Conservation (phyloP, 2,329 filamentous ascomycete species). For the Aspergillus hiratsukae region DNA sequence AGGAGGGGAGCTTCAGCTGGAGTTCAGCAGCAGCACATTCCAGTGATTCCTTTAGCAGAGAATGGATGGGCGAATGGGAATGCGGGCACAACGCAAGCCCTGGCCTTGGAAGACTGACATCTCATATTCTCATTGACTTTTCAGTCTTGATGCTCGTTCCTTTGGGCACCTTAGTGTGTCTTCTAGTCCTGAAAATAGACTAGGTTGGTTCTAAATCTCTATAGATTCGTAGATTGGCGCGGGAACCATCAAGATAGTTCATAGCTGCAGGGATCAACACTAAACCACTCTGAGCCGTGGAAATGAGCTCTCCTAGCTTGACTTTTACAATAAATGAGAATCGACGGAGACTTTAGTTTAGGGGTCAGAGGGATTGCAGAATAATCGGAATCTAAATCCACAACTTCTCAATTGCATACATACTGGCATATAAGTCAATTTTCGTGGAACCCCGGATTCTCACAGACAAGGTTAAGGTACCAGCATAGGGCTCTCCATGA, state of each 20-base stretch:
- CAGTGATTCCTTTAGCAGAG: neutral
- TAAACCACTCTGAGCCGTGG: neutral
- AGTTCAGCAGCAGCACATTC: neutral
- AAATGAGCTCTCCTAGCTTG: neutral
- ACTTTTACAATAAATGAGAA: neutral
- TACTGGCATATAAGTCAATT: neutral
- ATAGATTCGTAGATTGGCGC: neutral
- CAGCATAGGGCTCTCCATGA: too few relatives aligned
- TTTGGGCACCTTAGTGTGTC: neutral
- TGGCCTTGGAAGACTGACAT: neutral
- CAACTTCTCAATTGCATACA: neutral
- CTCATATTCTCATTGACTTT: neutral
- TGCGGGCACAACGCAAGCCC: neutral
- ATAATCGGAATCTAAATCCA: too few relatives aligned
- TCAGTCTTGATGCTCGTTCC: neutral
- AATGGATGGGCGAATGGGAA: neutral
- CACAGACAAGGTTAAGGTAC: too few relatives aligned
- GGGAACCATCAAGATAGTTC: neutral
- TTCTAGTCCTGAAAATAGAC: neutral
- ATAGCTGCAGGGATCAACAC: neutral
- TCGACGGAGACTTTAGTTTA: neutral
- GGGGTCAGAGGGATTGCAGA: too few relatives aligned
- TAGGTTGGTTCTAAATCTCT: neutral
- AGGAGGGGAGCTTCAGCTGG: constrained; percentile 1
- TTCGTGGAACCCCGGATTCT: neutral